Conservation (phyloP, 345 rosid genomes). For the Abelmoschus esculentus region DNA sequence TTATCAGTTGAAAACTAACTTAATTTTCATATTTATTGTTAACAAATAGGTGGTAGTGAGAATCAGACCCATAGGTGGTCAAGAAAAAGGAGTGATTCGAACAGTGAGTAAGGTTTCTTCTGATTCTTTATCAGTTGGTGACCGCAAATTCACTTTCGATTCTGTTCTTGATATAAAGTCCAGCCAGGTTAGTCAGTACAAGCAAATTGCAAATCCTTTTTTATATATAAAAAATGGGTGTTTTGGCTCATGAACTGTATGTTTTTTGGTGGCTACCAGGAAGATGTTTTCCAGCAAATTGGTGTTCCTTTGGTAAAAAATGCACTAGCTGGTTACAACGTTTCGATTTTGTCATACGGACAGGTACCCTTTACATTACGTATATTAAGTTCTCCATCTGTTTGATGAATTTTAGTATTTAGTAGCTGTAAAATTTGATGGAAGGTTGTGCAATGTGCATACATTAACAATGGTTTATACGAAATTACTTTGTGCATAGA, state of each 20-base stretch:
- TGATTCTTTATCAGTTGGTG: constrained; percentile 48
- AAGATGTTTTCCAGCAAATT: constrained; percentile 59
- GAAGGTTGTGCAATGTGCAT: not conserved
- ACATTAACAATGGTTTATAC: not conserved
- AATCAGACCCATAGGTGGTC: constrained; percentile 46
- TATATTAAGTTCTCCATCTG: not conserved
- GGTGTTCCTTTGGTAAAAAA: constrained; percentile 76
- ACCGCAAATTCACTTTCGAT: constrained; percentile 64
- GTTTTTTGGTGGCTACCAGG: constrained; percentile 39
- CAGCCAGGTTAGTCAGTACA: constrained; percentile 42
- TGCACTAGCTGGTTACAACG: constrained; percentile 84
- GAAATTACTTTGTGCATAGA: constrained; percentile 30
- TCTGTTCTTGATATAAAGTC: constrained; percentile 68
- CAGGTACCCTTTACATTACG: constrained; percentile 39
- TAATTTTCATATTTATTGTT: not conserved
- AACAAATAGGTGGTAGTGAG: constrained; percentile 66
- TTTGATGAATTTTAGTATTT: not conserved
- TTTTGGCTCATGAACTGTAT: constrained; percentile 6
- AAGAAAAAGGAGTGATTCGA: constrained; percentile 31
- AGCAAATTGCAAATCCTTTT: not conserved
- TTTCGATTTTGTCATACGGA: constrained; percentile 76
- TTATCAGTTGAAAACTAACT: not conserved
- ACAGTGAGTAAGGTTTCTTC: constrained; percentile 50
- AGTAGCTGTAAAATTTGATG: not conserved
- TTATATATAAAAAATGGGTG: not conserved